Evolutionary conservation across 2,329 filamentous ascomycete genomes (phyloP), one percentile per base, ranked within the genome.

Genomic region (Arthrobotrys iridis): DNA sequence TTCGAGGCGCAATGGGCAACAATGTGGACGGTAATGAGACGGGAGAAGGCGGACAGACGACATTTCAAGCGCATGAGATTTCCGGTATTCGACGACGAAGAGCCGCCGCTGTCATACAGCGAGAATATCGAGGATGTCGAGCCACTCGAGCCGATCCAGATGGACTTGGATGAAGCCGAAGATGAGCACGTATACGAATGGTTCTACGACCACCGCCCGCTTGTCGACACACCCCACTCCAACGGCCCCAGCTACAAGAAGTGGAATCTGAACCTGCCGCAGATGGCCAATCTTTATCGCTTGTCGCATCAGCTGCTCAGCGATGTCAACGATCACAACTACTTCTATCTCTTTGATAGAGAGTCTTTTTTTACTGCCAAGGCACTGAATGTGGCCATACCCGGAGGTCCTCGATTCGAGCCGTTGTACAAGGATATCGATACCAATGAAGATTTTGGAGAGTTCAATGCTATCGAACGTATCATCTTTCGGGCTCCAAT

Each of bases 51-150:
- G 81, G 95, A 99, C 80, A 86, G 95, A 82, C 86, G 94, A 81
- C 88, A 98, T 79, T 99, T 99, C 86, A 99, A 99, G 85, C 89
- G 95, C 78, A 99, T 99, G 95, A 89, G 96, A 79, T 99, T 99
- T 80, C 95, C 95, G 15, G 96, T 96, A 0, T 99, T 99, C 79
- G 95, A 99, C 79, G 96, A 99, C 81, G 95, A 99, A 84, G 95
- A 99, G 81, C 96, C 95, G 3, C 96, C 95, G 10, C 85, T 99
- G 78, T 97, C 93, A 1, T 99, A 95, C 92, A 96, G 94, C 7
- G 96, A 99, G 82, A 99, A 99, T 81, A 94, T 99, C 78, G 95
- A 99, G 83, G 95, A 98, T 81, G 95, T 99, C 20, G 95, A 99
- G 81, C 96, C 96, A 0, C 84, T 97, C 72, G 95, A 99, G 82